Base-by-base conservation (phyloP, 1,139 yeast genomes). In the Kluyveromyces sp. region DNA sequence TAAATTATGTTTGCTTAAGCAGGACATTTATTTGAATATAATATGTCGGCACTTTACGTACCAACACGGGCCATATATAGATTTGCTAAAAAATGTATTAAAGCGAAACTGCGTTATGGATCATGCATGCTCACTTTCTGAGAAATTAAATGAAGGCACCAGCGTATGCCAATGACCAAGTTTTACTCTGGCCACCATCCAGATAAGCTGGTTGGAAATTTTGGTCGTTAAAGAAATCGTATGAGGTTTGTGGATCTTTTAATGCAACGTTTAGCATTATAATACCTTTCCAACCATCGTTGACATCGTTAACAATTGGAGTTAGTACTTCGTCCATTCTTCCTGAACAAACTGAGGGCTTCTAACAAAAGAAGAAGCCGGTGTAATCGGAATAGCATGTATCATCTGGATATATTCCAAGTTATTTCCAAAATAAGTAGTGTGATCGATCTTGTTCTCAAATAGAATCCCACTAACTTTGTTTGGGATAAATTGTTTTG, bases 351-450 rank as follows among this genome's bases (percentile, higher is more conserved):
- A 92, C 1, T 71, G 66, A 1, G 89, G 77, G 4, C 74, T 71
- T 64, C 97, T 77, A 39, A 89, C 74, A 52, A 75, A 80, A 0
- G 94, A 81, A 15, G 96, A 83, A 15, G 86, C 79, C 0, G 97
- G 92, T 0, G 96, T 88, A 42, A 87, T 71, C 27, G 98, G 96
- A 49, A 92, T 73, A 83, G 94, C 92, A 63, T 92, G 97, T 52
- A 92, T 90, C 61, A 97, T 96, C 60, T 90, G 97, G 46, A 92
- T 89, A 64, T 84, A 92, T 65, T 90, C 92, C 37, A 72, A 61
- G 47, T 78, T 73, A 56, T 73, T 73, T 3, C 96, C 96, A 59
- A 89, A 89, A 68, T 81, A 89, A 1, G 97, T 92, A 3, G 96
- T 88, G 68, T 87, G 95, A 56, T 87, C 96, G 49, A 87, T 69